phyloP scores from a whole-genome alignment of 768 basidiomycete genomes.

The Imleria badia region DNA sequence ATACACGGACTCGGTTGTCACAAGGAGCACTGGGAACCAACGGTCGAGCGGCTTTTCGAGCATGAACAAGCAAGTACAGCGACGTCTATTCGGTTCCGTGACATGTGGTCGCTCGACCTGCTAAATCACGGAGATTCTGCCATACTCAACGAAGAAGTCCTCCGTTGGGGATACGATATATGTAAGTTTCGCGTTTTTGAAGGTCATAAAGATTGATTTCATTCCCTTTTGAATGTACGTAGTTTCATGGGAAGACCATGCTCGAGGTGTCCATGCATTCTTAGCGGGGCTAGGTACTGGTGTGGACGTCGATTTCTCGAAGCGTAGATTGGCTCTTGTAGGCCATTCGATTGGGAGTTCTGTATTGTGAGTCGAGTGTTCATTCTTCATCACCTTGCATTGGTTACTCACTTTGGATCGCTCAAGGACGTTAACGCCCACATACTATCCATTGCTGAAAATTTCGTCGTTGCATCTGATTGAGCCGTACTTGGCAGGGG shows the following conservation, averaged over 20 bases:
- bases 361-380: background rate
- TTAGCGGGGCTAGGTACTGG: background rate
- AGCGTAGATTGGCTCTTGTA: background rate
- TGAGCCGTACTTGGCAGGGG: background rate
- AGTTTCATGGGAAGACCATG: slow-evolving; percentile 9
- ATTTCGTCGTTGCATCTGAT: slow-evolving; percentile 9
- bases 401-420: background rate
- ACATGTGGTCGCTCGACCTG: slow-evolving; percentile 3
- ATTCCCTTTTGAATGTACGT: background rate
- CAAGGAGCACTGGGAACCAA: slow-evolving; percentile 8
- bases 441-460: background rate
- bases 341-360: slow-evolving; percentile 6
- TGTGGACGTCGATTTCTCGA: slow-evolving; percentile 11
- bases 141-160: slow-evolving; percentile 3
- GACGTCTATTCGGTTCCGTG: background rate
- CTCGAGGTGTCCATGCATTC: slow-evolving; percentile 8
- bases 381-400: too few relatives aligned
- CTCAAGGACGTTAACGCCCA: background rate
- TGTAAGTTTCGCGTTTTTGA: background rate
- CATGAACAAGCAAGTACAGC: background rate
- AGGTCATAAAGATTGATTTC: background rate
- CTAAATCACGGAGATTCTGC: slow-evolving; percentile 10
- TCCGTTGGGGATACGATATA: background rate
- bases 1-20: background rate
- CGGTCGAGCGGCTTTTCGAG: background rate